These are phyloP conservation scores for Chloranthus sessilifolius DNA, from an alignment of 164 flowering plant species.

Conservation along the genomic window DNA sequence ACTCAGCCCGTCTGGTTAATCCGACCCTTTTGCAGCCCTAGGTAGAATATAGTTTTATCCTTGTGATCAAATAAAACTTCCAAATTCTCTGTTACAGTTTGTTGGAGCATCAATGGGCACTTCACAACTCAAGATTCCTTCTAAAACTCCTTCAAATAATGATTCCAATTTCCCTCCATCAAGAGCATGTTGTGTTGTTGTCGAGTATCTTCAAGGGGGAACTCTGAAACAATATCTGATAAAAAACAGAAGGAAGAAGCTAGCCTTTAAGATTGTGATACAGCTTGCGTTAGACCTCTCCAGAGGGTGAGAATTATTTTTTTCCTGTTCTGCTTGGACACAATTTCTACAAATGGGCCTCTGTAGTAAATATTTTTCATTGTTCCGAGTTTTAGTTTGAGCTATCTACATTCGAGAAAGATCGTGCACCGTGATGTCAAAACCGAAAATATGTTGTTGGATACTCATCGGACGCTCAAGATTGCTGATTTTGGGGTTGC, in stretches of 20 bases:
- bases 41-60: too few species aligned
- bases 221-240: constrained; percentile 41
- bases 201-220: constrained; percentile 84
- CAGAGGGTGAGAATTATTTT: constrained; percentile 17
- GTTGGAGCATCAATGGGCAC: constrained; percentile 95
- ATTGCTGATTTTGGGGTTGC: constrained; percentile 96
- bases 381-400: constrained; percentile 39
- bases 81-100: constrained; percentile 40
- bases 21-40: too few species aligned
- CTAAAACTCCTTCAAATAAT: constrained; percentile 26
- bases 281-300: constrained; percentile 27
- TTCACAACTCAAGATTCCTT: constrained; percentile 67
- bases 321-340: background rate
- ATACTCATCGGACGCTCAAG: constrained; percentile 42
- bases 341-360: background rate
- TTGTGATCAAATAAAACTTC: too few species aligned
- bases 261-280: constrained; percentile 20
- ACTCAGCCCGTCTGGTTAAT: too few species aligned
- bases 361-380: background rate
- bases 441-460: constrained; percentile 75
- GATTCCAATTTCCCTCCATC: constrained; percentile 38
- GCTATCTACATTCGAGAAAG: constrained; percentile 74
- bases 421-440: constrained; percentile 91
- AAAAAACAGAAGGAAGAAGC: constrained; percentile 17
- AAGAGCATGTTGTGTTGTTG: constrained; percentile 91